A percentile compares a stretch with the other conserved stretches of the same genome.
Conservation (phyloP, 1,284 basidiomycete species). For the Naganishia albida region DNA sequence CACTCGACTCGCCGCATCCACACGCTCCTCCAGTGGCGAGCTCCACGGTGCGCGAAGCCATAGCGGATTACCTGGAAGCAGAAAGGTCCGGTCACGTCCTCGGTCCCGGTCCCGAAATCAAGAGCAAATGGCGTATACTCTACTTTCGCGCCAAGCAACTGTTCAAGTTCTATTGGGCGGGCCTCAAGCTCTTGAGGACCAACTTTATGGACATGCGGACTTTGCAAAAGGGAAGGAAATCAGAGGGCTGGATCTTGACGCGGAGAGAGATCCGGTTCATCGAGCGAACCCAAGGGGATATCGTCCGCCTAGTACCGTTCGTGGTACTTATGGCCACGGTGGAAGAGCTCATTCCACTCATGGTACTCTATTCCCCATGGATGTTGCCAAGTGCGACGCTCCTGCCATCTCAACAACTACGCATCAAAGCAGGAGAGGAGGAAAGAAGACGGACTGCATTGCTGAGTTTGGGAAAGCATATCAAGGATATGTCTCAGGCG, state of each 20-base stretch:
- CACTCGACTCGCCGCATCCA: slow-evolving; percentile 22
- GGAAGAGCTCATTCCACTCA: slow-evolving; percentile 78
- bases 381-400: slow-evolving; percentile 84
- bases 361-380: slow-evolving; percentile 80
- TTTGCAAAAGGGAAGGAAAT: slow-evolving; percentile 24
- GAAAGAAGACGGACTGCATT: slow-evolving; percentile 56
- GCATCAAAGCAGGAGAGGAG: slow-evolving; percentile 66
- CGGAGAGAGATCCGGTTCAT: slow-evolving; percentile 33
- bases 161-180: slow-evolving; percentile 36
- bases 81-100: slow-evolving; percentile 30
- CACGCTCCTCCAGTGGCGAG: slow-evolving; percentile 28
- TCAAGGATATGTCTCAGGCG: slow-evolving; percentile 2
- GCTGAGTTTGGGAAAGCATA: slow-evolving; percentile 15
- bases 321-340: slow-evolving; percentile 70
- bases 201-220: slow-evolving; percentile 29
- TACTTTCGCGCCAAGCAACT: slow-evolving; percentile 34
- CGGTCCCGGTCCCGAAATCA: slow-evolving; percentile 22
- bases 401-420: slow-evolving; percentile 74
- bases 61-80: slow-evolving; percentile 33
- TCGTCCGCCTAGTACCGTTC: slow-evolving; percentile 73
- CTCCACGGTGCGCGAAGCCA: slow-evolving; percentile 29
- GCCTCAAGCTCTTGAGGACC: slow-evolving; percentile 27
- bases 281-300: slow-evolving; percentile 36
- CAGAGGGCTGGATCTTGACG: slow-evolving; percentile 31
- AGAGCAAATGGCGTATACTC: slow-evolving; percentile 17